These are phyloP conservation scores for Hypoxylon fragiforme DNA, from an alignment of 495 filamentous ascomycete genomes.

Conservation along the genomic window DNA sequence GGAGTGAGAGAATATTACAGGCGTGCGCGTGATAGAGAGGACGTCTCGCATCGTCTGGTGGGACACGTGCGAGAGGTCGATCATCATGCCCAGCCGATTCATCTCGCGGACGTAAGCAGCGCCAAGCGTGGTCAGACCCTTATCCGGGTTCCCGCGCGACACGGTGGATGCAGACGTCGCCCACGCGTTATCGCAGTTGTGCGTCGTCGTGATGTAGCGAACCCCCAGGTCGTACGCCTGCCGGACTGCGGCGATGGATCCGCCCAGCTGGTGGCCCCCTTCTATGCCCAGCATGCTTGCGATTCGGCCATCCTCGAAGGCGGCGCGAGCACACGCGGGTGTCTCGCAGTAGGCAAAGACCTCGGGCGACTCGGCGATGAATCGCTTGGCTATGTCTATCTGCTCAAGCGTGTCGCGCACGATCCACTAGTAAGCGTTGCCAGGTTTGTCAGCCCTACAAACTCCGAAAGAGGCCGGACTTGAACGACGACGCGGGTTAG, in stretches of 20 bases:
- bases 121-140: conserved; percentile 25
- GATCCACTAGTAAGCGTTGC: conserved; percentile 15
- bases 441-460: background rate
- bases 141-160: conserved; percentile 13
- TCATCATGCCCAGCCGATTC: conserved; percentile 53
- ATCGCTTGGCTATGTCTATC: conserved; percentile 36
- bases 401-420: conserved; percentile 40
- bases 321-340: conserved; percentile 10
- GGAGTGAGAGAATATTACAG: conserved; percentile 62
- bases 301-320: conserved; percentile 26
- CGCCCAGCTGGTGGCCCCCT: conserved; percentile 30
- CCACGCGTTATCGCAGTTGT: conserved; percentile 43
- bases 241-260: conserved; percentile 34
- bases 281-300: conserved; percentile 37
- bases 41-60: conserved; percentile 60
- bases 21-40: conserved; percentile 51
- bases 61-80: conserved; percentile 60
- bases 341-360: conserved; percentile 25
- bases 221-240: conserved; percentile 39
- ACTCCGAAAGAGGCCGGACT: background rate
- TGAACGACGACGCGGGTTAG: background rate
- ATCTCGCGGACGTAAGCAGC: conserved; percentile 46
- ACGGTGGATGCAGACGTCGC: conserved; percentile 57
- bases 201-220: conserved; percentile 41
- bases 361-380: conserved; percentile 22